These are phyloP conservation scores for Cryptococcus sp. DNA, from an alignment of 1,284 basidiomycete genomes.

Conservation along the genomic window DNA sequence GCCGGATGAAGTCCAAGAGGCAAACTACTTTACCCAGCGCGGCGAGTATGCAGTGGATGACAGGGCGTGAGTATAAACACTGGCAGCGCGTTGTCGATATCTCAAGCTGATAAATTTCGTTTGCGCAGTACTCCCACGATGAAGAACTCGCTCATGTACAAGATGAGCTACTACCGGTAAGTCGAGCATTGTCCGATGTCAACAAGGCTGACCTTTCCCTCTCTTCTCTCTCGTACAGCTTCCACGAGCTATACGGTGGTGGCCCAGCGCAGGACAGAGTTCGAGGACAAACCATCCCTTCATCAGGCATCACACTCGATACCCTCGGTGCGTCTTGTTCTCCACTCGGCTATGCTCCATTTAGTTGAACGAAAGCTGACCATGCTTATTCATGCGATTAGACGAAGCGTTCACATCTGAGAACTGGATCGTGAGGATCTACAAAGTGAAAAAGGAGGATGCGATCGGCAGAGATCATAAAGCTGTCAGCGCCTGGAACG, in stretches of 20 bases:
- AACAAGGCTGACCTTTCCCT: not conserved
- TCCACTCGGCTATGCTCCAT: not conserved
- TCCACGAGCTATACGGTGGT: conserved; percentile 82
- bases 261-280: conserved; percentile 76
- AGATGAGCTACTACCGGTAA: conserved; percentile 92
- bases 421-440: conserved; percentile 98
- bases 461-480: conserved; percentile 82
- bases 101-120: conserved; percentile 3
- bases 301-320: conserved; percentile 76
- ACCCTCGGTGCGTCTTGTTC: conserved; percentile 66
- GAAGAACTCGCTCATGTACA: conserved; percentile 97
- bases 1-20: conserved; percentile 97
- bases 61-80: conserved; percentile 58
- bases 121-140: conserved; percentile 67
- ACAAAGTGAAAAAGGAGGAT: conserved; percentile 94
- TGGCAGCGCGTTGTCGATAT: not conserved
- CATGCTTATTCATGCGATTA: conserved; percentile 36
- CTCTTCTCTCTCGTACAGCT: conserved; percentile 57
- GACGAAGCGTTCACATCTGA: conserved; percentile 96
- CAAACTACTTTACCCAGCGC: conserved; percentile 87
- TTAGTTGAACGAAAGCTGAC: not conserved
- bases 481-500: conserved; percentile 77
- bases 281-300: conserved; percentile 74
- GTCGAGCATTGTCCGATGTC: conserved; percentile 29
- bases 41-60: conserved; percentile 96